Evolutionary conservation across 192 early-diverging fungal genomes (phyloP).

Genomic region (Linnemannia zychae): DNA sequence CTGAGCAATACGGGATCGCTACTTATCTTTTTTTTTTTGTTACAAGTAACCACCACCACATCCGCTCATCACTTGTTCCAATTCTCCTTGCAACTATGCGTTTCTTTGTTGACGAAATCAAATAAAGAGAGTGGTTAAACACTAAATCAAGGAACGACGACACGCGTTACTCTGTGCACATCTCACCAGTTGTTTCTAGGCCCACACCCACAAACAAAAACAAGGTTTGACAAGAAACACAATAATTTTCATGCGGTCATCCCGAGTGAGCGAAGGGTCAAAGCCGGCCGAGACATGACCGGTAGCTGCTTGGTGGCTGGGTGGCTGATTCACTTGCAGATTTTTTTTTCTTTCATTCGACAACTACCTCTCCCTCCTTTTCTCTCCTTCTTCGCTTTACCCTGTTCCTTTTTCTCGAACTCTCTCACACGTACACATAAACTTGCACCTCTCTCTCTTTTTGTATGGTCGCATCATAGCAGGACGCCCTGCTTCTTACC

Average conservation of each 20-base stretch:
- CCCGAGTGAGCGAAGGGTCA: no score
- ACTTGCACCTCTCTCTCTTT: background rate
- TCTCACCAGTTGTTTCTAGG: background rate
- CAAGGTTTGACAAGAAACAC: background rate
- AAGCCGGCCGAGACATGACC: background rate
- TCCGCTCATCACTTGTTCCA: no score
- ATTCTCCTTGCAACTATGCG: no score
- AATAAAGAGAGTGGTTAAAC: no score
- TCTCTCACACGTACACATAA: background rate
- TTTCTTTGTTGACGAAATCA: no score
- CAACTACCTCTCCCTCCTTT: background rate
- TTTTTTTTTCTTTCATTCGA: background rate
- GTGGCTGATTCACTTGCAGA: background rate
- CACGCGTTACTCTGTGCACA: no score
- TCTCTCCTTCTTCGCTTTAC: background rate
- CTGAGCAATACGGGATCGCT: no score
- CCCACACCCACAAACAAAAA: background rate
- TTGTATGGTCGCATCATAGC: background rate
- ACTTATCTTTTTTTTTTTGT: no score
- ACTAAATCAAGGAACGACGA: no score
- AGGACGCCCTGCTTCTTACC: background rate
- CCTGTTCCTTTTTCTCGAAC: background rate
- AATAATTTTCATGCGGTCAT: background rate
- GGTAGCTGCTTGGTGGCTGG: constrained; percentile 2
- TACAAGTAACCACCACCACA: no score